Evolutionary conservation across 805 yeast genomes (phyloP).

Genomic region (Dipodascus albidus): DNA sequence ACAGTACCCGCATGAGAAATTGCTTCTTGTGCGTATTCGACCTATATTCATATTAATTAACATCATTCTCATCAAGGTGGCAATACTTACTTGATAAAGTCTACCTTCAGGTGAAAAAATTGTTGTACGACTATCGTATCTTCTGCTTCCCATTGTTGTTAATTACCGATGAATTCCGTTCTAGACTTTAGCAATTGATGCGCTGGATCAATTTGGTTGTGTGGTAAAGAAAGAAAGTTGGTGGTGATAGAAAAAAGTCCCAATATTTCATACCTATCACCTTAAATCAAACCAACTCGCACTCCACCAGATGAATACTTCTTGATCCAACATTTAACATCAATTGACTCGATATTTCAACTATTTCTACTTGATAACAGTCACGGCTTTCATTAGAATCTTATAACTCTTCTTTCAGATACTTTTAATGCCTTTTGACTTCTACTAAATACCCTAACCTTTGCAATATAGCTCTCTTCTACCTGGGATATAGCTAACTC

Average conservation of each 20-base stretch:
- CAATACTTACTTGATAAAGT: conserved; percentile 61
- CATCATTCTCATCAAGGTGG: not conserved
- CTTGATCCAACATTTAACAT: too few relatives aligned
- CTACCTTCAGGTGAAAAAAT: conserved; percentile 99
- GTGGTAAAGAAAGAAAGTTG: conserved; percentile 1
- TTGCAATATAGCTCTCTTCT: not conserved
- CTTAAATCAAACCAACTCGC: too few relatives aligned
- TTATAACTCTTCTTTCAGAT: not conserved
- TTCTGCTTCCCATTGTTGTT: conserved; percentile 65
- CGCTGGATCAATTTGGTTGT: not conserved
- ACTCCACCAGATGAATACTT: too few relatives aligned
- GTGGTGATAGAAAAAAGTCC: not conserved
- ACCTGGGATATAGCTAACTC: not conserved
- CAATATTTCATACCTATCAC: not conserved
- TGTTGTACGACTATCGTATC: conserved; percentile 98
- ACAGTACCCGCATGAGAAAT: conserved; percentile 78
- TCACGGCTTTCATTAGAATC: too few relatives aligned
- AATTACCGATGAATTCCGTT: too few relatives aligned
- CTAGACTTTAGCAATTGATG: not conserved
- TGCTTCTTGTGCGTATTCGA: conserved; percentile 92
- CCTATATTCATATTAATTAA: conserved; percentile 27
- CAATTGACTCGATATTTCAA: too few relatives aligned
- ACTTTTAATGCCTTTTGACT: not conserved
- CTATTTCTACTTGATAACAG: too few relatives aligned
- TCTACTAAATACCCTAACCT: not conserved